A percentile compares a stretch with the other conserved stretches of the same genome.
Evolutionary conservation across 2,329 filamentous ascomycete genomes (phyloP).

Genomic region (Eurotiales sp.): DNA sequence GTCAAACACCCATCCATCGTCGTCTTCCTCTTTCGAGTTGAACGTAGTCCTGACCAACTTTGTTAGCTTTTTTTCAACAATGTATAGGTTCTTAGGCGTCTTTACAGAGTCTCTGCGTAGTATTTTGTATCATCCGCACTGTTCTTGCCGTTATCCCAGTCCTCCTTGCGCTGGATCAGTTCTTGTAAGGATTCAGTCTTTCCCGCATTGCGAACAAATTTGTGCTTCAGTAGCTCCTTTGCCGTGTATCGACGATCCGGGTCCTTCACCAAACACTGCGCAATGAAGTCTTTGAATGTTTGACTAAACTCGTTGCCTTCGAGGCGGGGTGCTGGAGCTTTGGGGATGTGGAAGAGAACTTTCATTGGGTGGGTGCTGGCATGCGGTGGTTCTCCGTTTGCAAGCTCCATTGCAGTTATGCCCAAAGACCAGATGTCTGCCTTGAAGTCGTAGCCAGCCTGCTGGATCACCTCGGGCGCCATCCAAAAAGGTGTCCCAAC

Average conservation of each 20-base stretch:
- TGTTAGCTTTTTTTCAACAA: constrained; percentile 17
- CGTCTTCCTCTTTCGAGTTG: constrained; percentile 61
- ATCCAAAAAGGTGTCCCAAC: constrained; percentile 98
- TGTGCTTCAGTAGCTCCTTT: constrained; percentile 80
- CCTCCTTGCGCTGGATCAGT: constrained; percentile 73
- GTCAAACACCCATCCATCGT: constrained; percentile 96
- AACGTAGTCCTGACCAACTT: constrained; percentile 58
- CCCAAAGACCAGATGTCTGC: constrained; percentile 92
- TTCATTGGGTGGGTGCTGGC: constrained; percentile 89
- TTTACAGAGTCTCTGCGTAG: constrained; percentile 85
- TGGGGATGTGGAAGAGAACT: constrained; percentile 85
- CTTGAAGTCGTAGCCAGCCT: constrained; percentile 79
- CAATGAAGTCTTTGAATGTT: constrained; percentile 91
- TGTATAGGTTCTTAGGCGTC: not conserved
- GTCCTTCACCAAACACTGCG: constrained; percentile 88
- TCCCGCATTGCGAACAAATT: constrained; percentile 81
- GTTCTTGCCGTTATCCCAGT: constrained; percentile 72
- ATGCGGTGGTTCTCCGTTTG: constrained; percentile 82
- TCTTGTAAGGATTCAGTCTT: constrained; percentile 86
- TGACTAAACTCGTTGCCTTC: constrained; percentile 77
- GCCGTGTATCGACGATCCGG: constrained; percentile 79
- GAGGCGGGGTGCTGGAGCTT: constrained; percentile 76
- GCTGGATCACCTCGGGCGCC: constrained; percentile 91
- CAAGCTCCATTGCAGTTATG: constrained; percentile 87
- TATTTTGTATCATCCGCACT: constrained; percentile 71